These are phyloP conservation scores for Powellomyces hirtus DNA, from an alignment of 192 early-diverging fungal species.

Conservation along the genomic window DNA sequence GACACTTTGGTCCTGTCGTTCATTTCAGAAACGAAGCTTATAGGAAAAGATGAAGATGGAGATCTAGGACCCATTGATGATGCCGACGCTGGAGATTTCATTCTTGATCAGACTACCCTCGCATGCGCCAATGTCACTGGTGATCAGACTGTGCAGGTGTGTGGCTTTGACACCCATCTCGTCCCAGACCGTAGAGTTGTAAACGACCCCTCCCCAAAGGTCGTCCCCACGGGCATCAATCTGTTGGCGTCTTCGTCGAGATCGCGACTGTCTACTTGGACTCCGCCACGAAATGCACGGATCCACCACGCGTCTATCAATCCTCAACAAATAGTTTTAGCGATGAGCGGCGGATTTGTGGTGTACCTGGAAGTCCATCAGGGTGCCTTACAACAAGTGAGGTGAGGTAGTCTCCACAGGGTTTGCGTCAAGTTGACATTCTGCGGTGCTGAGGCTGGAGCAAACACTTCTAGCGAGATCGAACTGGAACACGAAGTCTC, in stretches of 20 bases:
- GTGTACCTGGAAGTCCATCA: slow-evolving; percentile 57
- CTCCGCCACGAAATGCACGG: no score
- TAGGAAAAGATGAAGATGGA: slow-evolving; percentile 47
- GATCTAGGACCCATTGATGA: slow-evolving; percentile 43
- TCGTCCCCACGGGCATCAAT: no score
- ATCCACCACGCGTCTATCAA: slow-evolving; percentile 63
- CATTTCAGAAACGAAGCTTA: slow-evolving; percentile 57
- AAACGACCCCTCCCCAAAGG: no score
- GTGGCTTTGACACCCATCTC: no score
- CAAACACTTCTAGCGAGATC: slow-evolving; percentile 26
- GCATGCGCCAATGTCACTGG: slow-evolving; percentile 37
- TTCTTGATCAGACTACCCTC: slow-evolving; percentile 16
- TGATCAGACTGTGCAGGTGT: slow-evolving; percentile 62
- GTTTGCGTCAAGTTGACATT: not conserved
- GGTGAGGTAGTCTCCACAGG: not conserved
- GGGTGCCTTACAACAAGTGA: slow-evolving; percentile 24
- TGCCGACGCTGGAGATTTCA: slow-evolving; percentile 8
- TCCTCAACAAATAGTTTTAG: slow-evolving; percentile 54
- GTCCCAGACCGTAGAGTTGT: no score
- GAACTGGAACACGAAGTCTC: slow-evolving; percentile 68
- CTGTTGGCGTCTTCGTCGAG: no score
- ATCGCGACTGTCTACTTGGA: no score
- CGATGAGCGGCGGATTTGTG: slow-evolving; percentile 51
- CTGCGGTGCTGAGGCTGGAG: not conserved
- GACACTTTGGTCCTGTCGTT: slow-evolving; percentile 64